Base-by-base conservation (phyloP, 441 rosid genomes). In the Lepidium campestre region DNA sequence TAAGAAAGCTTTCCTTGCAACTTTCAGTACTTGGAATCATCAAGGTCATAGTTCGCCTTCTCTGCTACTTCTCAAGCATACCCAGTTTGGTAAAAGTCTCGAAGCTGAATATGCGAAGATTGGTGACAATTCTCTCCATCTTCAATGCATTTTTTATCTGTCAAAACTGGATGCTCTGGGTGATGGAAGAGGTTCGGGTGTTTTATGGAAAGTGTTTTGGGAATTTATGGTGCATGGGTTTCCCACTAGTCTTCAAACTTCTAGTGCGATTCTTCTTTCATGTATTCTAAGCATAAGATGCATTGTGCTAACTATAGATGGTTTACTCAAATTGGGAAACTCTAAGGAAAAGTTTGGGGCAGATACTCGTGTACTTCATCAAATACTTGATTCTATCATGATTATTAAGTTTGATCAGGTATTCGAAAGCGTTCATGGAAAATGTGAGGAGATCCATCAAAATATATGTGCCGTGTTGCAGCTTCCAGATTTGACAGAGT, bases 151-250 rank as follows among this genome's bases (percentile, higher is more conserved):
- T 62, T 78, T 74, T 71, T 86, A 85, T 57, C 67, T 88, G 59
- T 49, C 74, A 40, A 90, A 81, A 74, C 72, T 85, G 75, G 95
- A 90, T 76, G 72, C 82, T 62, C 39, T 77, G 71, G 83, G 86
- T 48, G 88, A 87, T 73, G 84, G 82, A 78, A 78, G 88, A 78
- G 83, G 96, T 77, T 76, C 85, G 4, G 87, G 91, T 62, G 71
- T 82, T 62, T 77, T 75, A 46, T 77, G 81, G 70, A 88, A 85
- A 87, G 86, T 87, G 77, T 83, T 87, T 45, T 88, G 91, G 91
- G 96, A 88, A 75, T 86, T 85, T 59, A 84, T 88, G 83, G 64
- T 91, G 81, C 98, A 93, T 87, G 99, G 99, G 71, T 87, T 87
- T 75, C 99, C 99, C 18, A 80, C 81, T 77, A 79, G 82, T 78